Percentiles rank a stretch among this genome's conserved stretches.
phyloP scores from a whole-genome alignment of 345 rosid genomes.

The Tarenaya hassleriana region DNA sequence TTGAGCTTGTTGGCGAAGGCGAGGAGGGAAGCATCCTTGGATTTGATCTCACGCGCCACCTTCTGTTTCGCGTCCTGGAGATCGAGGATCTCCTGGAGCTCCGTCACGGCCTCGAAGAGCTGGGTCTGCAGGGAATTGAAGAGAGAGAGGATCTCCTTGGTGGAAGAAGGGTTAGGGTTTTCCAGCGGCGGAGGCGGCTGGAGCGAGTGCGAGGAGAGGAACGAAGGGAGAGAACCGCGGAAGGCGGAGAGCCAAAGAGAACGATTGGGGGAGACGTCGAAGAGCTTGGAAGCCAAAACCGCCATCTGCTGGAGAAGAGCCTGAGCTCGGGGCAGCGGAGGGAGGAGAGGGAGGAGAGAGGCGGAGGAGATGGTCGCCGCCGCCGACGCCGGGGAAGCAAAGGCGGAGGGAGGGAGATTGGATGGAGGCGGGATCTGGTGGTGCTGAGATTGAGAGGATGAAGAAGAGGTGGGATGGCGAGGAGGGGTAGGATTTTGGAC shows the following conservation, averaged over 20 bases:
- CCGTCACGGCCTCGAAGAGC: constrained; percentile 83
- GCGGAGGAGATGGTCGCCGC: constrained; percentile 47
- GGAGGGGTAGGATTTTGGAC: constrained; percentile 57
- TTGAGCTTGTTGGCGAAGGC: constrained; percentile 67
- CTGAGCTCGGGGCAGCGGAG: constrained; percentile 82
- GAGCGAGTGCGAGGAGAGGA: constrained; percentile 53
- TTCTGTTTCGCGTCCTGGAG: constrained; percentile 78
- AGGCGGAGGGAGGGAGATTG: constrained; percentile 22
- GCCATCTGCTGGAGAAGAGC: constrained; percentile 83
- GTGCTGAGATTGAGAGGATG: constrained; percentile 30
- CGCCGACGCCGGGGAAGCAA: constrained; percentile 15
- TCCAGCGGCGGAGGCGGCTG: constrained; percentile 42
- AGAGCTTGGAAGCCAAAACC: constrained; percentile 57
- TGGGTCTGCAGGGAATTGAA: constrained; percentile 77
- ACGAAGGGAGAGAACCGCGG: constrained; percentile 74
- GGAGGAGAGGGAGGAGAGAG: constrained; percentile 73
- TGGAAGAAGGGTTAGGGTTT: constrained; percentile 50
- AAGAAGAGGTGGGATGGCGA: constrained; percentile 39
- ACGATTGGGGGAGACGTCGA: constrained; percentile 76
- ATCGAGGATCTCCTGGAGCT: constrained; percentile 88
- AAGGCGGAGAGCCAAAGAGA: constrained; percentile 64
- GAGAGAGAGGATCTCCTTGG: constrained; percentile 57
- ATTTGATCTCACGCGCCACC: constrained; percentile 52
- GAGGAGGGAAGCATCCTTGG: constrained; percentile 50
- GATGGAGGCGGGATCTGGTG: constrained; percentile 32